Evolutionary conservation across 1,284 basidiomycete genomes (phyloP).

Genomic region (Tremellales sp.): DNA sequence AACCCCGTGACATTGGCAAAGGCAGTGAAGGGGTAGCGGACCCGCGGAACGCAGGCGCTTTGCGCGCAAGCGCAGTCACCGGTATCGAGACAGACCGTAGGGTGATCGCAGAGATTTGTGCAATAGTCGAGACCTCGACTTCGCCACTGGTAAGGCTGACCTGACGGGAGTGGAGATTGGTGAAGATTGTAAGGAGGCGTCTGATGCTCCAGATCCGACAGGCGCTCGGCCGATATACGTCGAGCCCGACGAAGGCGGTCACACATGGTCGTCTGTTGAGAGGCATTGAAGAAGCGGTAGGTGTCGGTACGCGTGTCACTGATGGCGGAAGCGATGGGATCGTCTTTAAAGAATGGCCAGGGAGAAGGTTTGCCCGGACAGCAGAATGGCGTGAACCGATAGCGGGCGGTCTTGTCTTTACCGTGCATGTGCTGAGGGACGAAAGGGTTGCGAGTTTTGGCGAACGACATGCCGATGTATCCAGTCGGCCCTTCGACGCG

Average conservation of each 20-base stretch:
- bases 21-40: conserved; percentile 25
- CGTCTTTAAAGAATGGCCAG: conserved; percentile 33
- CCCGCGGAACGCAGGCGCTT: conserved; percentile 15
- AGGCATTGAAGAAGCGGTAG: conserved; percentile 16
- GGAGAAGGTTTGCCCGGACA: conserved; percentile 21
- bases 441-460: conserved; percentile 2
- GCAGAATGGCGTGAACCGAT: conserved; percentile 27
- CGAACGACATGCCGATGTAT: conserved; percentile 7
- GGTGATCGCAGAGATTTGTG: conserved; percentile 34
- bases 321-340: conserved; percentile 26
- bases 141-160: conserved; percentile 22
- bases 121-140: conserved; percentile 17
- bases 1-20: conserved; percentile 21
- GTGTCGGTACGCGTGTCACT: conserved; percentile 14
- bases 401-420: not conserved
- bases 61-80: conserved; percentile 32
- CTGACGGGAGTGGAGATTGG: conserved; percentile 13
- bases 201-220: conserved; percentile 8
- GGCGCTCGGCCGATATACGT: conserved; percentile 7
- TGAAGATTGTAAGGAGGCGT: conserved; percentile 6
- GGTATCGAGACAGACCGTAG: conserved; percentile 34
- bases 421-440: conserved; percentile 1
- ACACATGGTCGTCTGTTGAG: conserved; percentile 18
- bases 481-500: conserved; percentile 12
- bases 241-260: conserved; percentile 9